These are phyloP conservation scores for Sugiyamaella novakii DNA, from an alignment of 1,139 yeast genomes.

Conservation along the genomic window DNA sequence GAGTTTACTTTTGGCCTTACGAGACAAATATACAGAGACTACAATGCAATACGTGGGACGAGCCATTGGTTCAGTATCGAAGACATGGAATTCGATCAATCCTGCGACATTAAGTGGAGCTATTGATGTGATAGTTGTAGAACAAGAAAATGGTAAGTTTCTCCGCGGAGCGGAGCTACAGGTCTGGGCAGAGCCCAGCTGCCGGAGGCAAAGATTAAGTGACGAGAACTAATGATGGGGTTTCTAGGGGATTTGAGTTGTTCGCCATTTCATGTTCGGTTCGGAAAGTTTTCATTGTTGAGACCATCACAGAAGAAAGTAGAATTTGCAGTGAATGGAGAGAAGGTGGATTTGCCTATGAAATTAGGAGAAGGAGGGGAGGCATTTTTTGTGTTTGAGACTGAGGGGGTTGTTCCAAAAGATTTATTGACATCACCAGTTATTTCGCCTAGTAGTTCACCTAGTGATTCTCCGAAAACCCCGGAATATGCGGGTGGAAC, in stretches of 20 bases:
- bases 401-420: conserved; percentile 69
- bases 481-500: conserved; percentile 22
- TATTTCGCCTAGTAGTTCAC: conserved; percentile 73
- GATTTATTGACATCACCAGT: conserved; percentile 91
- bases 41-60: conserved; percentile 97
- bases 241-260: conserved; percentile 68
- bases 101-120: conserved; percentile 98
- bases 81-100: conserved; percentile 95
- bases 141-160: conserved; percentile 67
- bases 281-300: conserved; percentile 88
- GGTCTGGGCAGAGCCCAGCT: neutral
- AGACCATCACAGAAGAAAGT: conserved; percentile 97
- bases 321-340: conserved; percentile 82
- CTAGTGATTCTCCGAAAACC: conserved; percentile 49
- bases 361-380: conserved; percentile 97
- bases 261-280: conserved; percentile 95
- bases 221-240: neutral
- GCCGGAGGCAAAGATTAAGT: neutral
- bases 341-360: conserved; percentile 85
- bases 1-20: no score
- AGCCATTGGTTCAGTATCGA: conserved; percentile 91
- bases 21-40: no score
- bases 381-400: conserved; percentile 94
- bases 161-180: neutral
- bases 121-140: conserved; percentile 95